These are phyloP conservation scores for Agaricus bisporus DNA, from an alignment of 768 basidiomycete species.

Conservation along the genomic window DNA sequence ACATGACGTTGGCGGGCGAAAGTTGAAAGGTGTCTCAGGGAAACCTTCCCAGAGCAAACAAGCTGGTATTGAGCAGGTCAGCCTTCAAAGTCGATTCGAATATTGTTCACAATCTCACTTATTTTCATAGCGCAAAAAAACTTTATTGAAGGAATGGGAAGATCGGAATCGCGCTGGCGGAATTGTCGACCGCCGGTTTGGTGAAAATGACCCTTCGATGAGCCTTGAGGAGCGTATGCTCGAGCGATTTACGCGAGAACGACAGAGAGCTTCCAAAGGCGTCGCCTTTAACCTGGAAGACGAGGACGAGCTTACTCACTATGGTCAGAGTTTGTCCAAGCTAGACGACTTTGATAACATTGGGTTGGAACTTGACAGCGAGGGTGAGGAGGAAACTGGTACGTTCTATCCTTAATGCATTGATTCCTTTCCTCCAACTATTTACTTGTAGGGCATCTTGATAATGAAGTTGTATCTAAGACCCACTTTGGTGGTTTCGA, in stretches of 20 bases:
- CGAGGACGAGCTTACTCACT: slow-evolving; percentile 87
- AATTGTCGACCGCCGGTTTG: slow-evolving; percentile 90
- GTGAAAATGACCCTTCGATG: slow-evolving; percentile 90
- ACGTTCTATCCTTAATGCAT: slow-evolving; percentile 11
- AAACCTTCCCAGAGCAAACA: slow-evolving; percentile 86
- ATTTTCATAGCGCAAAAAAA: slow-evolving; percentile 67
- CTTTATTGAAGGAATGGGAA: slow-evolving; percentile 82
- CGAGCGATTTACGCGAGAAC: slow-evolving; percentile 89
- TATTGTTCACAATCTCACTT: neutral
- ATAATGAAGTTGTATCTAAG: slow-evolving; percentile 55
- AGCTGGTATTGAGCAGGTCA: slow-evolving; percentile 83
- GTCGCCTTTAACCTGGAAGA: slow-evolving; percentile 86
- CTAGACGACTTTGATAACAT: slow-evolving; percentile 79
- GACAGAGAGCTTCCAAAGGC: slow-evolving; percentile 73
- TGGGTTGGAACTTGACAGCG: slow-evolving; percentile 52
- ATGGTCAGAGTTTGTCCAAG: slow-evolving; percentile 81
- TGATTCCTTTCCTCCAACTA: neutral
- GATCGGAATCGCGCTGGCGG: slow-evolving; percentile 80
- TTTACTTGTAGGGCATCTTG: slow-evolving; percentile 52
- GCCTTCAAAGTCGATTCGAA: slow-evolving; percentile 14
- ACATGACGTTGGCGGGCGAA: slow-evolving; percentile 88
- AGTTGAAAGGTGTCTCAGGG: slow-evolving; percentile 76
- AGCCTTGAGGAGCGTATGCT: slow-evolving; percentile 96
- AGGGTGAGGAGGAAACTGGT: slow-evolving; percentile 52
- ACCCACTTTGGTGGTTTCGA: slow-evolving; percentile 86